phyloP scores from a whole-genome alignment of 495 filamentous ascomycete genomes.

The Margaritispora aquatica region DNA sequence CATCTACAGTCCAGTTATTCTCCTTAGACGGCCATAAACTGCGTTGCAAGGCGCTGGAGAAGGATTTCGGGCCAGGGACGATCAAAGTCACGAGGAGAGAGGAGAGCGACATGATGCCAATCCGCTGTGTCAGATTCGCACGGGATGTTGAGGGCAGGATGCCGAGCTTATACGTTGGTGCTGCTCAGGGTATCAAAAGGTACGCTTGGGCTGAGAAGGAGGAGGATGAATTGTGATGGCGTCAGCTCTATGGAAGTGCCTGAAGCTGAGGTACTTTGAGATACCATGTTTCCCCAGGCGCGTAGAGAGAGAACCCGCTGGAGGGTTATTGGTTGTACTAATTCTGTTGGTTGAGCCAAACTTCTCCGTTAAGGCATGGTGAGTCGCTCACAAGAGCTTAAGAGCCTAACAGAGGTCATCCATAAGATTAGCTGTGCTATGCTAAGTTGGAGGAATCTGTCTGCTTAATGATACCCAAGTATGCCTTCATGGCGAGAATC shows the following conservation, averaged over 20 bases:
- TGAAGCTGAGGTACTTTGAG: no score
- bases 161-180: slow-evolving; percentile 17
- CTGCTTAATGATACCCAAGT: not conserved
- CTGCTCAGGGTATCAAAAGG: not conserved
- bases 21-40: slow-evolving; percentile 16
- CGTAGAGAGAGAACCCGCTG: no score
- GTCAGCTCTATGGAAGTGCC: no score
- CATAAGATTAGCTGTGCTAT: no score
- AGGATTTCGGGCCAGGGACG: not conserved
- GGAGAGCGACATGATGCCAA: not conserved
- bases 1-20: slow-evolving; percentile 12
- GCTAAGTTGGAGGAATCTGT: not conserved
- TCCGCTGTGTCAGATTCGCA: slow-evolving; percentile 10
- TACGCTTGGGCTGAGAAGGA: slow-evolving; percentile 8
- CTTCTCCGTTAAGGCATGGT: no score
- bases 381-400: no score
- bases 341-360: no score
- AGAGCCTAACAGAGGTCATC: no score
- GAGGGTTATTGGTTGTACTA: no score
- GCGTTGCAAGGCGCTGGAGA: not conserved
- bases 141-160: slow-evolving; percentile 8
- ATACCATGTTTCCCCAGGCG: no score
- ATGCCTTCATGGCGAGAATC: not conserved
- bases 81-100: not conserved
- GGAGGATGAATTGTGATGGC: not conserved